Percentiles rank a stretch among this genome's conserved stretches.
phyloP scores from a whole-genome alignment of 495 filamentous ascomycete genomes.

The Penicillium salamii region DNA sequence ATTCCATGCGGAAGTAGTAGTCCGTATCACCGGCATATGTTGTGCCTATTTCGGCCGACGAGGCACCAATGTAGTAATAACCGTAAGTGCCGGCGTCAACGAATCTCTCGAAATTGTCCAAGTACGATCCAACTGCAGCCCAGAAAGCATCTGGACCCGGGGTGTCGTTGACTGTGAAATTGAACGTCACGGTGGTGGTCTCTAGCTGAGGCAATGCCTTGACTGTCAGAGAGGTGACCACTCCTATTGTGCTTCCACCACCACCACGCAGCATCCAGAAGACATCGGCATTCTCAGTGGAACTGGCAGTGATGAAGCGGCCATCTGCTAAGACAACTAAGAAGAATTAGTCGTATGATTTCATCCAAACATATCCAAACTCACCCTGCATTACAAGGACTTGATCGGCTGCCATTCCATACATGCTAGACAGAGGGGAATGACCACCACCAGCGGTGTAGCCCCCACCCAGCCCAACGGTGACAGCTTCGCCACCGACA shows the following conservation, averaged over 20 bases:
- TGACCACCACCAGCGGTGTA: constrained; percentile 42
- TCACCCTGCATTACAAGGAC: constrained; percentile 33
- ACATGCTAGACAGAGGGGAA: constrained; percentile 9
- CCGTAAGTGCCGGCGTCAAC: constrained; percentile 15
- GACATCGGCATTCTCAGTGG: constrained; percentile 47
- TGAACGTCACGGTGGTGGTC: constrained; percentile 13
- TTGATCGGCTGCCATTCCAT: constrained; percentile 26
- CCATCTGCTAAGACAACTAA: constrained; percentile 27
- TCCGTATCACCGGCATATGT: constrained; percentile 9
- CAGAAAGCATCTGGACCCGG: constrained; percentile 12
- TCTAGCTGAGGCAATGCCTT: constrained; percentile 8
- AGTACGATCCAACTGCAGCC: constrained; percentile 9
- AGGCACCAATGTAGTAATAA: constrained; percentile 10
- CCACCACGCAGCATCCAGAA: constrained; percentile 48
- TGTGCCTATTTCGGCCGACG: constrained; percentile 4
- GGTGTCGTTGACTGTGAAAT: constrained; percentile 9
- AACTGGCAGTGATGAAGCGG: constrained; percentile 42
- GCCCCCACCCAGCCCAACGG: constrained; percentile 33
- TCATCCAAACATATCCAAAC: not conserved
- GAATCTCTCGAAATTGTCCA: constrained; percentile 11
- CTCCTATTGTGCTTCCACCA: constrained; percentile 40
- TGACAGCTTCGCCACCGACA: constrained; percentile 7
- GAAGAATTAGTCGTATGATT: not conserved
- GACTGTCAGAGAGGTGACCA: constrained; percentile 21
- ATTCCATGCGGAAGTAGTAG: constrained; percentile 14